phyloP scores from a whole-genome alignment of 345 rosid genomes.

The Alliaria petiolata region DNA sequence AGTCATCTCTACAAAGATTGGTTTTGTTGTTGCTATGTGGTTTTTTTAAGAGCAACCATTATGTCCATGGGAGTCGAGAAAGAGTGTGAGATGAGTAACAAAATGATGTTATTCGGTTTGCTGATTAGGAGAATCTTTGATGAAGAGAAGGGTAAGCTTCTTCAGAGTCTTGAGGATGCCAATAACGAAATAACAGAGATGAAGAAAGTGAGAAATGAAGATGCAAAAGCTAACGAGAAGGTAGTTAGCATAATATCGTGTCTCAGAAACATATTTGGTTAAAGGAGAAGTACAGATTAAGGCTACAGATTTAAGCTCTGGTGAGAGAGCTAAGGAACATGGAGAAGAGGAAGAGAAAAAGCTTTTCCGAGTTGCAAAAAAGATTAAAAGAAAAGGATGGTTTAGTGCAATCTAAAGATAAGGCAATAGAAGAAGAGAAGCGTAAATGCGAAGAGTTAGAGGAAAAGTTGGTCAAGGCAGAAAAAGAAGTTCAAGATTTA shows the following conservation, averaged over 20 bases:
- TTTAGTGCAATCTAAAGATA: slow-evolving; percentile 52
- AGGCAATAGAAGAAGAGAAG: slow-evolving; percentile 48
- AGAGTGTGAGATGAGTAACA: slow-evolving; percentile 49
- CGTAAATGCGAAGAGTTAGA: slow-evolving; percentile 49
- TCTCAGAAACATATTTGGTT: slow-evolving; percentile 88
- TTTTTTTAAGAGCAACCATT: slow-evolving; percentile 39
- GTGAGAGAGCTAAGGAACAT: slow-evolving; percentile 46
- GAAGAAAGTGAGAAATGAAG: slow-evolving; percentile 64
- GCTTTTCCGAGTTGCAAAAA: slow-evolving; percentile 42
- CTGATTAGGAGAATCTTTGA: slow-evolving; percentile 64
- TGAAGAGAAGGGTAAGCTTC: slow-evolving; percentile 40
- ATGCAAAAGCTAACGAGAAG: slow-evolving; percentile 92
- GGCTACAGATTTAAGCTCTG: slow-evolving; percentile 60
- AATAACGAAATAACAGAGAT: slow-evolving; percentile 55
- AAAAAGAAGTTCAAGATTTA: slow-evolving; percentile 46
- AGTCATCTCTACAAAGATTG: slow-evolving; percentile 4
- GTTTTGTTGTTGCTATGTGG: slow-evolving; percentile 51
- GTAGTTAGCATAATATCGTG: slow-evolving; percentile 79
- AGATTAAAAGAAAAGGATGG: slow-evolving; percentile 56
- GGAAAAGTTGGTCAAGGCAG: slow-evolving; percentile 48
- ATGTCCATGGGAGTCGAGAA: slow-evolving; percentile 40
- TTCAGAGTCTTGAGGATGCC: slow-evolving; percentile 46
- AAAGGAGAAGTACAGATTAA: slow-evolving; percentile 53
- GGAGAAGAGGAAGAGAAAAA: slow-evolving; percentile 48
- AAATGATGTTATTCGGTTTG: slow-evolving; percentile 66